A percentile compares a stretch with the other conserved stretches of the same genome.
Evolutionary conservation across 2,329 filamentous ascomycete genomes (phyloP).

Genomic region (Colletotrichum cereale): DNA sequence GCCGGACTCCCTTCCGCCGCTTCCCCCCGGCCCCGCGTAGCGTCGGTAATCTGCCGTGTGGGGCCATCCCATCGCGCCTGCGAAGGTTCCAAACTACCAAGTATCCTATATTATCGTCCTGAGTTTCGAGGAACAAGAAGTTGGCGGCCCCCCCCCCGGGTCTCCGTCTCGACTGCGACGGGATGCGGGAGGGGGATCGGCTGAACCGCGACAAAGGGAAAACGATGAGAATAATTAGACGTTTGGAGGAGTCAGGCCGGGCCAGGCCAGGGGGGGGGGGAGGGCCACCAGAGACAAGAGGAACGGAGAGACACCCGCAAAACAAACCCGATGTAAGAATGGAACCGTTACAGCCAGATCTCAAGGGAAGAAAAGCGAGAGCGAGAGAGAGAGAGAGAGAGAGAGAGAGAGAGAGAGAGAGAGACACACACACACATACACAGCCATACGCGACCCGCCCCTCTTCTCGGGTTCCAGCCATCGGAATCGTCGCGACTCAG

Average conservation of each 20-base stretch:
- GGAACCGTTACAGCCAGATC: slow-evolving; percentile 10
- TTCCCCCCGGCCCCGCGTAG: not conserved
- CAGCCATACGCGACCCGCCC: not conserved
- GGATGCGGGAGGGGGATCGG: not conserved
- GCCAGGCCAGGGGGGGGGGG: not conserved
- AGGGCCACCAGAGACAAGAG: not conserved
- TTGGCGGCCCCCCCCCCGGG: not conserved
- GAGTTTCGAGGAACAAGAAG: not conserved
- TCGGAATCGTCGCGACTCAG: not conserved
- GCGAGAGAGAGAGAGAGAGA: not conserved
- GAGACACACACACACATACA: not conserved
- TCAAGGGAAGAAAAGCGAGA: not conserved
- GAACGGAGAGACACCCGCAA: not conserved
- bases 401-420: no score
- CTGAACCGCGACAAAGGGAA: no score
- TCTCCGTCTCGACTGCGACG: not conserved
- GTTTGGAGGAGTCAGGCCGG: not conserved
- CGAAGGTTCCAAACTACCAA: no score
- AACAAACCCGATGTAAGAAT: not conserved
- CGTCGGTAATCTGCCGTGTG: slow-evolving; percentile 1
- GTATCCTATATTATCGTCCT: no score
- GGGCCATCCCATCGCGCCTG: not conserved
- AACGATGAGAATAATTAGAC: not conserved
- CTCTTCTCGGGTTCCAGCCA: not conserved
- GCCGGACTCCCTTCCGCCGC: not conserved